Conservation (phyloP, 345 rosid genomes). For the Acer saccharum region DNA sequence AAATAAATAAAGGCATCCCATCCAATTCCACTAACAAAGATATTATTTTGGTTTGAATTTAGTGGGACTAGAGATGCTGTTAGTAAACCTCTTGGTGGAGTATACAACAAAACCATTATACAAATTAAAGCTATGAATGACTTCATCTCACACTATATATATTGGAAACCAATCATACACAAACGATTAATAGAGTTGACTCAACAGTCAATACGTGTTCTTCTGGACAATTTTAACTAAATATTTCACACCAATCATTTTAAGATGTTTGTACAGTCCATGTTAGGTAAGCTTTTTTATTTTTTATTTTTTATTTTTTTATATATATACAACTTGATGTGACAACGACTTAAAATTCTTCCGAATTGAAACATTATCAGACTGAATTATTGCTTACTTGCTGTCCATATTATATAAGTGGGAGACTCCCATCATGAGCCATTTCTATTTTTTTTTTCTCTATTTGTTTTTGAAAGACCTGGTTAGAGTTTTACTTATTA, state of each 20-base stretch:
- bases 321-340: too few relatives aligned
- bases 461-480: too few relatives aligned
- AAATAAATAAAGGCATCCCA: neutral
- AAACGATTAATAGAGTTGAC: neutral
- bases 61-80: neutral
- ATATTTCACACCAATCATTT: neutral
- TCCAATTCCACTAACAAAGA: neutral
- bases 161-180: too few relatives aligned
- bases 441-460: too few relatives aligned
- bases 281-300: too few relatives aligned
- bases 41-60: neutral
- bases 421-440: neutral
- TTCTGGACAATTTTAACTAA: neutral
- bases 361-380: too few relatives aligned
- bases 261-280: neutral
- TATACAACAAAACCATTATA: neutral
- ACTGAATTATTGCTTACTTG: too few relatives aligned
- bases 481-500: too few relatives aligned
- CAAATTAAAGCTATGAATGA: neutral
- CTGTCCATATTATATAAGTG: neutral
- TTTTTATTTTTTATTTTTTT: too few relatives aligned
- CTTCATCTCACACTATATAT: neutral
- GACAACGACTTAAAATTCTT: too few relatives aligned
- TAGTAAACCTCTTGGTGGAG: neutral
- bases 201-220: neutral